Evolutionary conservation across 1,284 basidiomycete genomes (phyloP).

Genomic region (Papiliotrema laurentii): DNA sequence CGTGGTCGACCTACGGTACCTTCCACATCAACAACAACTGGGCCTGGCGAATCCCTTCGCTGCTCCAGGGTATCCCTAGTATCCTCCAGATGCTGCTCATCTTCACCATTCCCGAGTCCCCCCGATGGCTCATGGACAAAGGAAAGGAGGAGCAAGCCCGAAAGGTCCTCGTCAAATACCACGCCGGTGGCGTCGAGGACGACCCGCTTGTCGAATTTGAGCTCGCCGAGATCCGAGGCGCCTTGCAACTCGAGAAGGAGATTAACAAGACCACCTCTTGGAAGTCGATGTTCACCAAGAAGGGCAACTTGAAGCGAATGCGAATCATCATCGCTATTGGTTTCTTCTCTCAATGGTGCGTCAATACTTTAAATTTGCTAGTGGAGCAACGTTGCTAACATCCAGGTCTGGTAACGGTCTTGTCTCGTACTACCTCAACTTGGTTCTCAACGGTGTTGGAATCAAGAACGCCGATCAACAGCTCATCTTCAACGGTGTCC

Average conservation of each 20-base stretch:
- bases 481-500: slow-evolving; percentile 63
- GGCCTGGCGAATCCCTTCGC: slow-evolving; percentile 56
- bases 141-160: slow-evolving; percentile 55
- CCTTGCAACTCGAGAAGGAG: slow-evolving; percentile 39
- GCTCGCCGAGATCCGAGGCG: slow-evolving; percentile 46
- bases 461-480: slow-evolving; percentile 45
- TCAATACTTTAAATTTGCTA: slow-evolving; percentile 9
- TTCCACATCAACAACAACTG: slow-evolving; percentile 24
- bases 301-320: slow-evolving; percentile 24
- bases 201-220: slow-evolving; percentile 49
- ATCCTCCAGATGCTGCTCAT: slow-evolving; percentile 7
- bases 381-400: slow-evolving; percentile 50
- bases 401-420: slow-evolving; percentile 58
- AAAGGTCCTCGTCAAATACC: slow-evolving; percentile 59
- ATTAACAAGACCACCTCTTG: slow-evolving; percentile 17
- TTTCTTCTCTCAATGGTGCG: slow-evolving; percentile 41
- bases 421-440: slow-evolving; percentile 64
- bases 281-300: slow-evolving; percentile 11
- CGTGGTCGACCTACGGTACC: slow-evolving; percentile 39
- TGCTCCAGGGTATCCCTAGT: slow-evolving; percentile 45
- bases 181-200: slow-evolving; percentile 50
- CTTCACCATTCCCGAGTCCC: slow-evolving; percentile 44
- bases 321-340: slow-evolving; percentile 31
- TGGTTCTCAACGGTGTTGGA: slow-evolving; percentile 66
- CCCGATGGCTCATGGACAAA: slow-evolving; percentile 59